Conservation (phyloP, 2,329 filamentous ascomycete genomes). For the Helotiales sp. region DNA sequence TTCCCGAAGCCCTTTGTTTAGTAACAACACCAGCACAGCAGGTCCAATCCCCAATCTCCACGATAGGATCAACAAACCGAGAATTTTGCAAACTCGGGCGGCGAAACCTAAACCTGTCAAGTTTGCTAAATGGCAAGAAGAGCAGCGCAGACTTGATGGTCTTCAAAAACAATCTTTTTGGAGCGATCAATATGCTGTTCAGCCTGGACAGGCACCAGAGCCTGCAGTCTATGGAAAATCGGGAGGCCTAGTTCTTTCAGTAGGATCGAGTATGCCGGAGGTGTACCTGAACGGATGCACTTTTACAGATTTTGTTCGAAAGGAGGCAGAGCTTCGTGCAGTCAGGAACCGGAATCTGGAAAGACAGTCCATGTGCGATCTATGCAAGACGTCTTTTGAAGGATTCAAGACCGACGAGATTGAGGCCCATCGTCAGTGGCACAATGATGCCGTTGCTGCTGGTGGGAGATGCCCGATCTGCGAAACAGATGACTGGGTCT, state of each 20-base stretch:
- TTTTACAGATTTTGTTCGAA: constrained; percentile 24
- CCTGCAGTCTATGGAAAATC: constrained; percentile 24
- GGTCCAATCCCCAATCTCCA: no score
- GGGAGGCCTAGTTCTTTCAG: constrained; percentile 18
- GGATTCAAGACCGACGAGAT: constrained; percentile 19
- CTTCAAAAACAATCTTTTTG: constrained; percentile 24
- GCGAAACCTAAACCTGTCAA: constrained; percentile 11
- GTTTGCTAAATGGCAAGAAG: constrained; percentile 22
- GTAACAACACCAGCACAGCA: no score
- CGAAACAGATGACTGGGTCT: constrained; percentile 21
- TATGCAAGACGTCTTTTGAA: constrained; percentile 22
- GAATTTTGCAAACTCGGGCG: constrained; percentile 16
- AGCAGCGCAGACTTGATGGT: constrained; percentile 20
- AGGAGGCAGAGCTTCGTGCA: constrained; percentile 24
- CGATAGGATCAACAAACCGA: constrained; percentile 25
- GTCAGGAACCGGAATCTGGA: constrained; percentile 27
- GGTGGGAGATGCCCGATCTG: constrained; percentile 29
- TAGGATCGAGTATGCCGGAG: constrained; percentile 21
- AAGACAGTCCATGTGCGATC: constrained; percentile 20
- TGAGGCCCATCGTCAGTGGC: constrained; percentile 19
- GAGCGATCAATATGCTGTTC: constrained; percentile 26
- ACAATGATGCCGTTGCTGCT: constrained; percentile 20
- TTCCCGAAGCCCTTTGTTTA: no score
- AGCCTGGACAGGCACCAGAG: constrained; percentile 26
- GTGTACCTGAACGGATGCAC: constrained; percentile 25